Evolutionary conservation across 176 grass and related monocot genomes (phyloP), one percentile per base, ranked within the genome.

Genomic region (Secale cereale): DNA sequence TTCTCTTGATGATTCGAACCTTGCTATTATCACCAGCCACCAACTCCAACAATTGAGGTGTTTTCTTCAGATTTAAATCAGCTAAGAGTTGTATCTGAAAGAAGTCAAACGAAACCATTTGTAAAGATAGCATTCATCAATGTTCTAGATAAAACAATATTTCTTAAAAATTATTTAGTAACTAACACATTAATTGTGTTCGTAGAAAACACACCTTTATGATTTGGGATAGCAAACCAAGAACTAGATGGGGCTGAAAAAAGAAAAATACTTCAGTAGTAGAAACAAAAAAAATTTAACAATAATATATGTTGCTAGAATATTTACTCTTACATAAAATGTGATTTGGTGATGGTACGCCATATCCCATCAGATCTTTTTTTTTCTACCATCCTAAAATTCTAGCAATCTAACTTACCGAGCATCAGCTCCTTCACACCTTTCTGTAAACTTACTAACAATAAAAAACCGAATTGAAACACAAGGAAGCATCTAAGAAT

Each of bases 1-100:
- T 78, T 41, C 10, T 33, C 10, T 67, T 48, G 27, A 39, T 63
- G 36, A 85, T 61, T 85, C 75, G 60, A 81, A 84, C 84, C 86
- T 83, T 82, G 76, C 90, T 86, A 85, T 80, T 86, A 7, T 95
- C 92, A 83, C 85, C 93, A 92, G 91, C 91, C 29, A 95, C 81
- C 74, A 98, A 79, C 74, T 98, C 96, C 11, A 79, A 81, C 86
- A 98, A 76, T 35, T 98, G 96, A 63, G 96, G 96, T 74, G 96
- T 98, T 74, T 98, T 95, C 90, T 87, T 98, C 32, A 98, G 76
- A 78, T 98, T 92, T 71, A 98, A 88, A 90, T 98, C 89, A 26
- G 96, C 96, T 82, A 98, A 85, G 25, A 98, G 91, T 98, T 98
- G 96, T 90, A 98, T 92, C 96, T 98, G 81, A 84, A 36, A 94